Evolutionary conservation across 768 basidiomycete species (phyloP), one percentile per base, ranked within the genome.

Genomic region (Podaxis rugospora): DNA sequence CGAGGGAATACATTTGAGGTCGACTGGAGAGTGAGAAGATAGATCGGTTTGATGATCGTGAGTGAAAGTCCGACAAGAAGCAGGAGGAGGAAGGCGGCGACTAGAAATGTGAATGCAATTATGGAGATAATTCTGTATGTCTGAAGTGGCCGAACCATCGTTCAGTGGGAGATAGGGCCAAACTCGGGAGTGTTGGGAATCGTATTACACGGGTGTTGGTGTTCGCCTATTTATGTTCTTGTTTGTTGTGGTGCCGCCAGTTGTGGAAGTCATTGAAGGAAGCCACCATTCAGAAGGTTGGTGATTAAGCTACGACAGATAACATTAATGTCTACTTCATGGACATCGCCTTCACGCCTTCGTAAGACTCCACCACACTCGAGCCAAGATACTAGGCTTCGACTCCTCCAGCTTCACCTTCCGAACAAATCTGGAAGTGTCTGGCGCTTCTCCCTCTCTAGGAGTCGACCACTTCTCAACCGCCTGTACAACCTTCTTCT

Each of bases 51-150:
- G 69, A 87, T 84, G 72, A 94, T 88, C 1, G 92, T 84, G 37
- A 88, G 71, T 4, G 90, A 92, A 52, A 94, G 73, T 2, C 85
- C 88, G 57, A 92, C 86, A 59, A 94, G 80, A 35, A 94, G 79
- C 57, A 89, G 81, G 56, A 94, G 82, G n/a, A 92, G 49, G 71
- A 89, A 93, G 3, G 86, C 81, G 2, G 70, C 67, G 65, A 89
- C 67, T 52, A 89, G 83, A 23, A 86, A 69, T 27, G 75, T 58
- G 61, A 80, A 77, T 37, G 82, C 80, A 23, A 79, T 58, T 46
- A 77, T 57, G 18, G 85, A 84, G 59, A 85, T 70, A 47, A 73
- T 59, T 18, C 76, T 74, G 66, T 89, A 83, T 28, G 68, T 70
- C 47, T 74, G 74, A 14, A 86, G 67, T 1, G 83, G 84, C 10